Evolutionary conservation across 495 filamentous ascomycete species (phyloP).

Genomic region (Penicilliopsis zonata): DNA sequence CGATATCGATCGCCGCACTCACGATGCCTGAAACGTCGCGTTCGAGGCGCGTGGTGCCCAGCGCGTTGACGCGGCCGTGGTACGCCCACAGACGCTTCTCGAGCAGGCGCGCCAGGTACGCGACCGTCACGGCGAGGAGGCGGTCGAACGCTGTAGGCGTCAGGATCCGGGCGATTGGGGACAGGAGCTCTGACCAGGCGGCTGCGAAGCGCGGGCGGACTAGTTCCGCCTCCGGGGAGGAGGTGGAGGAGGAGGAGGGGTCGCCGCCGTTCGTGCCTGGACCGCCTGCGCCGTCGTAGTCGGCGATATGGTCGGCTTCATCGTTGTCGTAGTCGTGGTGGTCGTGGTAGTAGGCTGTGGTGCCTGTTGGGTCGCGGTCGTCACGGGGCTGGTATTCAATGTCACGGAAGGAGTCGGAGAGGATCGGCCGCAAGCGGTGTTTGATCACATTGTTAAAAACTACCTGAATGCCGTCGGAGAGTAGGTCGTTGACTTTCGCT

Average conservation of each 20-base stretch:
- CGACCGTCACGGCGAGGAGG: constrained; percentile 58
- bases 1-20: constrained; percentile 57
- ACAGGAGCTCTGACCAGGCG: constrained; percentile 75
- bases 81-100: constrained; percentile 89
- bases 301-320: constrained; percentile 33
- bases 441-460: constrained; percentile 84
- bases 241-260: constrained; percentile 32
- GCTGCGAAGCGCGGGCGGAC: constrained; percentile 66
- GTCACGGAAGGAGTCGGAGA: constrained; percentile 83
- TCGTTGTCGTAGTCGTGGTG: constrained; percentile 21
- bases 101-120: constrained; percentile 60
- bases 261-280: constrained; percentile 15
- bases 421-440: constrained; percentile 69
- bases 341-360: constrained; percentile 18
- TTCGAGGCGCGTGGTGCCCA: constrained; percentile 81
- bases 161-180: constrained; percentile 74
- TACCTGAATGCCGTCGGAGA: constrained; percentile 69
- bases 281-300: too few species aligned
- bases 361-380: constrained; percentile 28
- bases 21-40: constrained; percentile 76
- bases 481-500: constrained; percentile 65
- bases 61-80: constrained; percentile 64
- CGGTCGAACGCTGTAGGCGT: constrained; percentile 58
- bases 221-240: constrained; percentile 28
- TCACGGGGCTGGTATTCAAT: constrained; percentile 58